Conservation (phyloP, 768 basidiomycete species). For the Pholiota microspora region DNA sequence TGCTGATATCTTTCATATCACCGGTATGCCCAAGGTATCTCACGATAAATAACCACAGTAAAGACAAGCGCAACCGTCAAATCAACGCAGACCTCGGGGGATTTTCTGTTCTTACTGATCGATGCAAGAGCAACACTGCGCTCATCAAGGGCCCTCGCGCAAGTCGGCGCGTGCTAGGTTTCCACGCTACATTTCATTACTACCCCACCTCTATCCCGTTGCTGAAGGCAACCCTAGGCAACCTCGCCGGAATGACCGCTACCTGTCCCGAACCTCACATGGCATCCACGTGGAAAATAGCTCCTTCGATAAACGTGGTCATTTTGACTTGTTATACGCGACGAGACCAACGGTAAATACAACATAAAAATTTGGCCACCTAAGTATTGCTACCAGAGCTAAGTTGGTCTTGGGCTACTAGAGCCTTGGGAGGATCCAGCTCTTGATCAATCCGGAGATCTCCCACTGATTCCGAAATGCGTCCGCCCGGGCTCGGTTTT, state of each 20-base stretch:
- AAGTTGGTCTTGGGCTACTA: not conserved
- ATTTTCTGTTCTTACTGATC: no score
- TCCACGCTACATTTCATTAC: not conserved
- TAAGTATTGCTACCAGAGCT: conserved; percentile 4
- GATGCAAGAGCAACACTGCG: no score
- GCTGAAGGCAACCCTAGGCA: conserved; percentile 5
- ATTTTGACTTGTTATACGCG: not conserved
- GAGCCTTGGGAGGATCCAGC: conserved; percentile 16
- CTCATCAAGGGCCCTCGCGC: no score
- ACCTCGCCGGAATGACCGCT: conserved; percentile 17
- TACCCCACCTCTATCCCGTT: not conserved
- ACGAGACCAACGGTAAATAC: not conserved
- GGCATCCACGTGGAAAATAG: conserved; percentile 33
- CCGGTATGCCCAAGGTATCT: conserved; percentile 1
- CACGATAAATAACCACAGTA: not conserved
- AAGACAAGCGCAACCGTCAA: conserved; percentile 5
- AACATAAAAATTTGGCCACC: not conserved
- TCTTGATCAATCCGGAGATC: conserved; percentile 36
- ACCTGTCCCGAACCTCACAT: conserved; percentile 24
- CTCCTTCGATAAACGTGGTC: not conserved
- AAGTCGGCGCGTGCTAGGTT: no score
- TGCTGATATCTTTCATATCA: not conserved
- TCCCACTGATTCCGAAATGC: conserved; percentile 38
- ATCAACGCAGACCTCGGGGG: not conserved
- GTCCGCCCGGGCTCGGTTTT: conserved; percentile 29